phyloP scores from a whole-genome alignment of 23 red algal species.

The Agarophyton chilense region DNA sequence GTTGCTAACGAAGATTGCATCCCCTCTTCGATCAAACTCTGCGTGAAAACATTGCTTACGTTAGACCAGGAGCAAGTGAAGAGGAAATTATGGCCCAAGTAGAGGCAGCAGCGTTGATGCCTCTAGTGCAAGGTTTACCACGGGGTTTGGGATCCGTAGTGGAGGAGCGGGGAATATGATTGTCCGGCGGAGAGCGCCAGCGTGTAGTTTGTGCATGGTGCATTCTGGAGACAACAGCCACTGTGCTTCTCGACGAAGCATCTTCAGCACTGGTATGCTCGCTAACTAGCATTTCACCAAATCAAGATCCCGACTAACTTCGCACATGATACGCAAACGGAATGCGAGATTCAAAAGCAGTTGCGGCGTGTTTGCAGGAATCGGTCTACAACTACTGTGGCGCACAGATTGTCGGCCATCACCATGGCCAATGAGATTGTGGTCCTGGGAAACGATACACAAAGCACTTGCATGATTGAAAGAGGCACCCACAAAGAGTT shows the following conservation, averaged over 20 bases:
- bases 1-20: not conserved
- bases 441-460: constrained; percentile 51
- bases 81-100: constrained; percentile 30
- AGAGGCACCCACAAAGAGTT: constrained; percentile 51
- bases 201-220: constrained; percentile 83
- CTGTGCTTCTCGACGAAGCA: constrained; percentile 84
- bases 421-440: constrained; percentile 53
- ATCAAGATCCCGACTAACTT: not conserved
- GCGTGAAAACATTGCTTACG: constrained; percentile 73
- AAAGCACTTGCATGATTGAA: not conserved
- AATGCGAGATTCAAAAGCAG: constrained; percentile 61
- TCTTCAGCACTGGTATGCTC: constrained; percentile 66
- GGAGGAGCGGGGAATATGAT: constrained; percentile 64
- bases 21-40: constrained; percentile 68
- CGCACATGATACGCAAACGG: constrained; percentile 35
- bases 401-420: constrained; percentile 73
- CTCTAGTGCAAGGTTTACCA: constrained; percentile 61
- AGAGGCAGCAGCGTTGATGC: constrained; percentile 32
- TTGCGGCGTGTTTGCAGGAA: constrained; percentile 29
- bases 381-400: constrained; percentile 62
- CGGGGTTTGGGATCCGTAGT: constrained; percentile 70
- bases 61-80: not conserved
- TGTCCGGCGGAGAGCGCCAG: constrained; percentile 89
- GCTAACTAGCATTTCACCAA: not conserved
- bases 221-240: constrained; percentile 44